These are phyloP conservation scores for Penicillium diatomitis DNA, from an alignment of 495 filamentous ascomycete species.

Conservation along the genomic window DNA sequence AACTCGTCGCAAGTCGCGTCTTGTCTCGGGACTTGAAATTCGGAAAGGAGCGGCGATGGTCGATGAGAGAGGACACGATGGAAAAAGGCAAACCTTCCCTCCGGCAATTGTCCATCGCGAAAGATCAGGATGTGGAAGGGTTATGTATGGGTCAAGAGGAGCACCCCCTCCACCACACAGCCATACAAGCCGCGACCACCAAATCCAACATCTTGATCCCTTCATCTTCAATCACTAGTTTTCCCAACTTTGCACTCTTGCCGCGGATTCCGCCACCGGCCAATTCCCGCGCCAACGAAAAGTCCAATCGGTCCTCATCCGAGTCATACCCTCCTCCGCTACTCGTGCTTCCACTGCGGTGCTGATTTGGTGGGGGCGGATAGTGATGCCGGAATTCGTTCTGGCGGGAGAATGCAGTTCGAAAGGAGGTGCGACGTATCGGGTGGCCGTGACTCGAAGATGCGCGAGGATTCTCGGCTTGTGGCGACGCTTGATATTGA, in stretches of 20 bases:
- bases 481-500: not conserved
- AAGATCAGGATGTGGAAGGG: no score
- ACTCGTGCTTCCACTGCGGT: slow-evolving; percentile 21
- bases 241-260: slow-evolving; percentile 84
- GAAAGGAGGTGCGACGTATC: slow-evolving; percentile 14
- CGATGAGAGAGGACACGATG: not conserved
- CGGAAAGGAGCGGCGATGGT: no score
- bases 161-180: slow-evolving; percentile 88
- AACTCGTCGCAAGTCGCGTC: no score
- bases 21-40: no score
- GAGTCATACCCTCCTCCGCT: slow-evolving; percentile 14
- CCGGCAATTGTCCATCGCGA: not conserved
- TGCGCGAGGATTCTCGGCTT: not conserved
- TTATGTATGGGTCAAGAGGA: slow-evolving; percentile 34
- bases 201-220: slow-evolving; percentile 94
- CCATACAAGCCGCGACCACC: slow-evolving; percentile 82
- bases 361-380: not conserved
- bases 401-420: slow-evolving; percentile 14
- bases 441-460: slow-evolving; percentile 6
- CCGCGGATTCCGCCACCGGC: slow-evolving; percentile 77
- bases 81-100: not conserved
- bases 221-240: slow-evolving; percentile 82
- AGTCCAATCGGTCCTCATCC: slow-evolving; percentile 47
- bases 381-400: slow-evolving; percentile 7
- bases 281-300: slow-evolving; percentile 65